phyloP scores from a whole-genome alignment of 176 grass and related monocot species.

The Musa beccarii region DNA sequence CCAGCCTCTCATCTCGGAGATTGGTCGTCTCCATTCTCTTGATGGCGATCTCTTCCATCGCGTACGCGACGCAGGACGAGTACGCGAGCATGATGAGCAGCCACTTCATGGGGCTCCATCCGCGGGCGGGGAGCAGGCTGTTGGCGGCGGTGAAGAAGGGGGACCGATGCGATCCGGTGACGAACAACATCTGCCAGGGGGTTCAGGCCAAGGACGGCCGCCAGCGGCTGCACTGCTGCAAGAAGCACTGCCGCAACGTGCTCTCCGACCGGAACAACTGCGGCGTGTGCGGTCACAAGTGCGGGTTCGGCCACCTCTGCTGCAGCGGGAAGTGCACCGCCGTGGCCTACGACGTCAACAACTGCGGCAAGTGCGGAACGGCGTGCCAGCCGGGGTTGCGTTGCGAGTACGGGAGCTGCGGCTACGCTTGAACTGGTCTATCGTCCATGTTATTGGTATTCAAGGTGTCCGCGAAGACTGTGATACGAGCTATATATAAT shows the following conservation, averaged over 20 bases:
- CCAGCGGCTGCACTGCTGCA: conserved; percentile 18
- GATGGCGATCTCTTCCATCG: not conserved
- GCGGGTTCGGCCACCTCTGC: conserved; percentile 24
- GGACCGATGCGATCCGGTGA: not conserved
- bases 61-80: not conserved
- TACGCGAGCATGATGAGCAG: not conserved
- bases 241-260: conserved; percentile 11
- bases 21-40: not conserved
- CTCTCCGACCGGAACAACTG: conserved; percentile 20
- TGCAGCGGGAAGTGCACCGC: conserved; percentile 13
- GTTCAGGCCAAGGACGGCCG: not conserved
- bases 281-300: conserved; percentile 15
- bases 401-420: conserved; percentile 21
- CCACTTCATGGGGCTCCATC: not conserved
- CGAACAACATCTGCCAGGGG: not conserved
- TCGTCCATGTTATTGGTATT: not conserved
- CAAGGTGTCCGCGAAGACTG: too few species aligned
- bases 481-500: too few species aligned
- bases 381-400: not conserved
- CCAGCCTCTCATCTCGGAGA: not conserved
- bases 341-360: conserved; percentile 19
- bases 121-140: not conserved
- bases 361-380: conserved; percentile 21
- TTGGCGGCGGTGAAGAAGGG: not conserved
- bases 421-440: conserved; percentile 6